Evolutionary conservation across 495 filamentous ascomycete species (phyloP).

Genomic region (Hypoxylon perforatum): DNA sequence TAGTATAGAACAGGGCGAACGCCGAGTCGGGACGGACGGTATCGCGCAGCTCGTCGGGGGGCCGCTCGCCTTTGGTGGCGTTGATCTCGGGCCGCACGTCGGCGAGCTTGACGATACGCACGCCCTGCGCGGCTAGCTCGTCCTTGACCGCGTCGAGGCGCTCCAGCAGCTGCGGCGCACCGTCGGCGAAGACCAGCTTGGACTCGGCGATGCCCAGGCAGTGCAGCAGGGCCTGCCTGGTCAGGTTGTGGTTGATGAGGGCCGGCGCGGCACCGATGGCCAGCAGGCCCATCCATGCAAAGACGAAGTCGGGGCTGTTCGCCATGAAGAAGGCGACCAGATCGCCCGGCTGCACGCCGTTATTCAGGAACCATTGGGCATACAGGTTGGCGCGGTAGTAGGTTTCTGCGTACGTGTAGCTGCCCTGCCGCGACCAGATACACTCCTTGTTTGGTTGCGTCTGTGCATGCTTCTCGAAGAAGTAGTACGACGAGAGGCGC

Average conservation of each 20-base stretch:
- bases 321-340: constrained; percentile 75
- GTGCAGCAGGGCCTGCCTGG: constrained; percentile 73
- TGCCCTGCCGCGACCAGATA: constrained; percentile 74
- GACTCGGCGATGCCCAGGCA: constrained; percentile 71
- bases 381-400: constrained; percentile 68
- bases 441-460: constrained; percentile 61
- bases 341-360: constrained; percentile 70
- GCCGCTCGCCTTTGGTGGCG: constrained; percentile 57
- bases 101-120: constrained; percentile 65
- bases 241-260: constrained; percentile 80
- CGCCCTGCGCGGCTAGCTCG: constrained; percentile 62
- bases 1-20: constrained; percentile 75
- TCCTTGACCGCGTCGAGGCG: constrained; percentile 65
- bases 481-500: constrained; percentile 70
- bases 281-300: constrained; percentile 70
- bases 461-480: constrained; percentile 67
- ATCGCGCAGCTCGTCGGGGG: constrained; percentile 60
- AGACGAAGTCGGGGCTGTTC: constrained; percentile 76
- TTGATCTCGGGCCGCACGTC: constrained; percentile 59
- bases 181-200: constrained; percentile 73
- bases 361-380: constrained; percentile 69
- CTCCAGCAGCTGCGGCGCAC: constrained; percentile 62
- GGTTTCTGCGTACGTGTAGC: constrained; percentile 71
- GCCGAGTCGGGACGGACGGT: constrained; percentile 62
- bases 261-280: constrained; percentile 74